Percentiles rank a stretch among this genome's conserved stretches.
These are phyloP conservation scores for Alternaria sp. DNA, from an alignment of 2,329 filamentous ascomycete species.

Conservation along the genomic window DNA sequence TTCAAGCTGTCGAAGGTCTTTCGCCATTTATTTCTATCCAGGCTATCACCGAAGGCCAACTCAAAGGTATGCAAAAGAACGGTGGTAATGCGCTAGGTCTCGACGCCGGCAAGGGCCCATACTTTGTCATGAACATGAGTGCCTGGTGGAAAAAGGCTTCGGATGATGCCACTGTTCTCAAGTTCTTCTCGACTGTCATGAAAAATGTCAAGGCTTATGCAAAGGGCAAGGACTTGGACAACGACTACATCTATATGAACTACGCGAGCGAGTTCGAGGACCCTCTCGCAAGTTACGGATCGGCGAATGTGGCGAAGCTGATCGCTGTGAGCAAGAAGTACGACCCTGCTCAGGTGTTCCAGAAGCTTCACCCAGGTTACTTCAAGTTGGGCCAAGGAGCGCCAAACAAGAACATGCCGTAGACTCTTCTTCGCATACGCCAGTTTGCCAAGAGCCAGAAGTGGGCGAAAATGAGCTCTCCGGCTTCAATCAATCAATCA, in stretches of 20 bases:
- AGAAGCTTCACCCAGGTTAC: slow-evolving; percentile 40
- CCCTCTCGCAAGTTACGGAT: slow-evolving; percentile 47
- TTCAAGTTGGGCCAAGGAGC: slow-evolving; percentile 68
- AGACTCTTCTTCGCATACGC: not conserved
- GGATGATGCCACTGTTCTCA: slow-evolving; percentile 32
- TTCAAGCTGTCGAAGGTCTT: slow-evolving; percentile 25
- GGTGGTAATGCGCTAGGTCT: slow-evolving; percentile 44
- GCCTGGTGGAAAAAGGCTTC: slow-evolving; percentile 24
- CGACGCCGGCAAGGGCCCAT: slow-evolving; percentile 24
- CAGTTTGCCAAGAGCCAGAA: not conserved
- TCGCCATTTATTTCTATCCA: slow-evolving; percentile 34
- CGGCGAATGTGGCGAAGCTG: slow-evolving; percentile 46
- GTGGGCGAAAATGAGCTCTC: not conserved
- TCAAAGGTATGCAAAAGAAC: slow-evolving; percentile 36
- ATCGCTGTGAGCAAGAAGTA: slow-evolving; percentile 47
- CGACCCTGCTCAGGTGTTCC: slow-evolving; percentile 53
- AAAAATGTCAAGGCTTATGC: slow-evolving; percentile 30
- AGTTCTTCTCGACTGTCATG: slow-evolving; percentile 29
- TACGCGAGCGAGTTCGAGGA: slow-evolving; percentile 56
- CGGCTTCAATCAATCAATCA: not conserved
- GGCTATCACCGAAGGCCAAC: slow-evolving; percentile 32
- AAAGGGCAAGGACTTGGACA: slow-evolving; percentile 21
- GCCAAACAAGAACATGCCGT: slow-evolving; percentile 12
- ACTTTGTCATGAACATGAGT: slow-evolving; percentile 34
- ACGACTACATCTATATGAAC: slow-evolving; percentile 53